phyloP scores from a whole-genome alignment of 768 basidiomycete genomes.

The Mycena maculata region DNA sequence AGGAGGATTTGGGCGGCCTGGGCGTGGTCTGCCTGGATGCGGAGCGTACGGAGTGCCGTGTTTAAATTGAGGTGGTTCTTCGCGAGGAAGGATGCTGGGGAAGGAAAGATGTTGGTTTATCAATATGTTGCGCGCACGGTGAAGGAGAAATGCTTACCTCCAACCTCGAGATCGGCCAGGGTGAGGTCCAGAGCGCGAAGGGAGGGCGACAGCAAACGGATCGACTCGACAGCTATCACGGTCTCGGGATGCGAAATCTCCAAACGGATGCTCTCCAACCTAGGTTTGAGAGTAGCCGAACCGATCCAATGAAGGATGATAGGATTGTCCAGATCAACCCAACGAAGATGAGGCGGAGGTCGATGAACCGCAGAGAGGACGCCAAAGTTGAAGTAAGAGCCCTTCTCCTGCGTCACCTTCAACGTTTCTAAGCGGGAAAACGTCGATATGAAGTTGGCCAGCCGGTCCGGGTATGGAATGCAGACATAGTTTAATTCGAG shows the following conservation, averaged over 20 bases:
- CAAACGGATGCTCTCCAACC: not conserved
- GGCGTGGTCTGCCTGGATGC: conserved; percentile 28
- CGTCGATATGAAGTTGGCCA: conserved; percentile 2
- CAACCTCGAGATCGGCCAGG: conserved; percentile 15
- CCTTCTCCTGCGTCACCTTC: conserved; percentile 26
- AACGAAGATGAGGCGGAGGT: conserved; percentile 9
- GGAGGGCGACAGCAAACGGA: conserved; percentile 8
- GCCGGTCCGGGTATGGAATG: not conserved
- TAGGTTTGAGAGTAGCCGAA: not conserved
- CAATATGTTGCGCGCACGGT: not conserved
- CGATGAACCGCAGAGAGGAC: not conserved
- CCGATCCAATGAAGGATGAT: conserved; percentile 15
- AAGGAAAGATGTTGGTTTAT: not conserved
- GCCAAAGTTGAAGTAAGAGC: conserved; percentile 7
- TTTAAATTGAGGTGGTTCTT: not conserved
- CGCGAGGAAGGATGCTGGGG: conserved; percentile 15
- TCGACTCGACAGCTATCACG: conserved; percentile 8
- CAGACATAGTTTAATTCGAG: conserved; percentile 9
- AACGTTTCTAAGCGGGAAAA: conserved; percentile 22
- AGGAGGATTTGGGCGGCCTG: conserved; percentile 24
- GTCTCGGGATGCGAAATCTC: conserved; percentile 17
- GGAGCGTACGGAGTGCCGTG: conserved; percentile 2
- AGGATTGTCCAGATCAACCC: conserved; percentile 23
- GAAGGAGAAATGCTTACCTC: not conserved
- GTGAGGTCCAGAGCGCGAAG: conserved; percentile 17